A percentile compares a stretch with the other conserved stretches of the same genome.
Conservation (phyloP, 2,329 filamentous ascomycete species). For the Aspergillus proliferans region DNA sequence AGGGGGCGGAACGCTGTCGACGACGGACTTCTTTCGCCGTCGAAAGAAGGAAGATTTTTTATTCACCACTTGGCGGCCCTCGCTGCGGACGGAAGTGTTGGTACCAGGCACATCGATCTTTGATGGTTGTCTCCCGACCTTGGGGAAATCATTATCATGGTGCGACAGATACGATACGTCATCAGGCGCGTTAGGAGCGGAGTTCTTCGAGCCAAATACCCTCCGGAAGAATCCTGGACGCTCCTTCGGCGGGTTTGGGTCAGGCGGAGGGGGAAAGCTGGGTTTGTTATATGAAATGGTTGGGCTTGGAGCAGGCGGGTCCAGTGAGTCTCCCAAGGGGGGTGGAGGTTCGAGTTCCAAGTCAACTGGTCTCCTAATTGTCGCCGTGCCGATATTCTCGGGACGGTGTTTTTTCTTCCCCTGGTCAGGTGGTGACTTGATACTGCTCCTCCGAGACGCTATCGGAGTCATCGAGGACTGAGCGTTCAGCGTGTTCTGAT, state of each 20-base stretch:
- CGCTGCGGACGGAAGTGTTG: slow-evolving; percentile 24
- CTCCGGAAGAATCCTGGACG: slow-evolving; percentile 86
- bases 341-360: slow-evolving; percentile 32
- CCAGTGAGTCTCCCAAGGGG: slow-evolving; percentile 39
- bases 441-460: slow-evolving; percentile 37
- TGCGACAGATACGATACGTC: slow-evolving; percentile 17
- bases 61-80: slow-evolving; percentile 60
- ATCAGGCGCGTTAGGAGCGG: slow-evolving; percentile 15
- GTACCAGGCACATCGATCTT: slow-evolving; percentile 17
- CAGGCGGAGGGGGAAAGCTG: slow-evolving; percentile 33
- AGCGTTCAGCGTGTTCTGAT: slow-evolving; percentile 16
- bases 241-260: slow-evolving; percentile 53
- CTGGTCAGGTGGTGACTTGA: slow-evolving; percentile 38
- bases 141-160: slow-evolving; percentile 21
- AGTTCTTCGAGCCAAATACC: slow-evolving; percentile 71
- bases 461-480: slow-evolving; percentile 26
- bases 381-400: slow-evolving; percentile 34
- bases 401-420: slow-evolving; percentile 34
- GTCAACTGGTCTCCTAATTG: slow-evolving; percentile 25
- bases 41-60: slow-evolving; percentile 94
- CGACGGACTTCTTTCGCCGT: slow-evolving; percentile 81
- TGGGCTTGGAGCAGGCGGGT: slow-evolving; percentile 49
- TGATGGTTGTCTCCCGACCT: slow-evolving; percentile 20
- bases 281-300: slow-evolving; percentile 48
- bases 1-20: slow-evolving; percentile 60